A percentile compares a stretch with the other conserved stretches of the same genome.
Evolutionary conservation across 768 basidiomycete species (phyloP).

Genomic region (Tulasnella sp.): DNA sequence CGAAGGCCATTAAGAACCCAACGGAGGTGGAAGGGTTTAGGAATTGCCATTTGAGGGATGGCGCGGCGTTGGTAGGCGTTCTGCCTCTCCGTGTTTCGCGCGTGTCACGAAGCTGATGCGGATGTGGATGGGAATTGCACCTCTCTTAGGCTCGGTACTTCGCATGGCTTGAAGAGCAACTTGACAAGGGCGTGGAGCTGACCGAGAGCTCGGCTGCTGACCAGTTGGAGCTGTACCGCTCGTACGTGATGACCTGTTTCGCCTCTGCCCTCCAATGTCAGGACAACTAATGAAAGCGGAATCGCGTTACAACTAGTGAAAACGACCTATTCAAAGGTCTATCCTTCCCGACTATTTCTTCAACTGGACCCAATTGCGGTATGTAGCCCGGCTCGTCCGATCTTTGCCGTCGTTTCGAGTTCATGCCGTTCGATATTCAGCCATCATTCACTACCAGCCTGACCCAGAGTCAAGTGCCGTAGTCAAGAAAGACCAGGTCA

Average conservation of each 20-base stretch:
- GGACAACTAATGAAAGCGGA: neutral
- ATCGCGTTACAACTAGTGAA: constrained; percentile 36
- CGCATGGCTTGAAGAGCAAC: constrained; percentile 83
- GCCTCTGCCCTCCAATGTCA: neutral
- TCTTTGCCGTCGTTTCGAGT: neutral
- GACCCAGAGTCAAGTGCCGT: constrained; percentile 59
- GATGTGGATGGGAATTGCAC: neutral
- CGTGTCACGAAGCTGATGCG: neutral
- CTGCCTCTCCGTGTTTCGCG: neutral
- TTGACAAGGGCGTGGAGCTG: constrained; percentile 46
- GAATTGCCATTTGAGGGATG: constrained; percentile 79
- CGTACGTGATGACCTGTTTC: constrained; percentile 41
- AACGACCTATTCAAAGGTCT: constrained; percentile 71
- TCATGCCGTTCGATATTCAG: constrained; percentile 26
- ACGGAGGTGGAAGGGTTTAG: constrained; percentile 86
- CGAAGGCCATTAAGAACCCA: constrained; percentile 71
- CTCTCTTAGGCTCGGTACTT: constrained; percentile 57
- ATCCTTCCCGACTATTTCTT: constrained; percentile 88
- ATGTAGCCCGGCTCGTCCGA: constrained; percentile 18
- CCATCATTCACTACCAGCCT: constrained; percentile 90
- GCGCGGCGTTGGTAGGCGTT: constrained; percentile 49
- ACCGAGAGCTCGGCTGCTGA: constrained; percentile 74
- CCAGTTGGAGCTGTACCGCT: constrained; percentile 66
- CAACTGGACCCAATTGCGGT: constrained; percentile 88
- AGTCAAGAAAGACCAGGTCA: constrained; percentile 63